Evolutionary conservation across 2,329 filamentous ascomycete species (phyloP).

Genomic region (Pseudohalonectria lignicola): DNA sequence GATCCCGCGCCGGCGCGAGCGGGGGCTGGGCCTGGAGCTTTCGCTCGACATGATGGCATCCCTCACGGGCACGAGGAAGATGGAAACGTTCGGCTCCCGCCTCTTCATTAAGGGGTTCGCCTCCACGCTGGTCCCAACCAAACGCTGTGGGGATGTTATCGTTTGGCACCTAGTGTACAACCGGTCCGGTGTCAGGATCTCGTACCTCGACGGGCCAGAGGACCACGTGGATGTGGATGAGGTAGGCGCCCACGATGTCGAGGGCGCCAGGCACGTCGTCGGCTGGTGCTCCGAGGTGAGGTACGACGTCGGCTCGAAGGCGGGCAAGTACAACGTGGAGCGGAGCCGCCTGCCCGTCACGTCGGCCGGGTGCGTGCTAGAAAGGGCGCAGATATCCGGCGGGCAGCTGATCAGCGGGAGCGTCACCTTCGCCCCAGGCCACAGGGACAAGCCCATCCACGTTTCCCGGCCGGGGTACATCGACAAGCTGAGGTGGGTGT

Average conservation of each 20-base stretch:
- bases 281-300: conserved; percentile 2
- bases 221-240: neutral
- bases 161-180: conserved; percentile 5
- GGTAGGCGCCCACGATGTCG: neutral
- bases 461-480: conserved; percentile 3
- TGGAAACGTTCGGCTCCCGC: neutral
- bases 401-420: neutral
- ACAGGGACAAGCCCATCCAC: conserved; percentile 1
- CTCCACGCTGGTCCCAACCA: conserved; percentile 3
- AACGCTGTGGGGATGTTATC: neutral
- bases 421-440: neutral
- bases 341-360: neutral
- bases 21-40: conserved; percentile 3
- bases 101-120: conserved; percentile 5
- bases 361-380: neutral
- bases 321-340: neutral
- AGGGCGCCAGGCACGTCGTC: conserved; percentile 1
- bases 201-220: neutral
- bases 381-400: neutral
- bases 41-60: conserved; percentile 4
- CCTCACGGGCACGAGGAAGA: neutral
- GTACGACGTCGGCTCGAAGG: neutral
- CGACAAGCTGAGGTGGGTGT: conserved; percentile 8
- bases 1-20: neutral
- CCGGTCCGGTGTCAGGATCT: neutral